Percentiles rank a stretch among this genome's conserved stretches.
Conservation (phyloP, 352 stramenopile species). For the Phytopythium delawarense region DNA sequence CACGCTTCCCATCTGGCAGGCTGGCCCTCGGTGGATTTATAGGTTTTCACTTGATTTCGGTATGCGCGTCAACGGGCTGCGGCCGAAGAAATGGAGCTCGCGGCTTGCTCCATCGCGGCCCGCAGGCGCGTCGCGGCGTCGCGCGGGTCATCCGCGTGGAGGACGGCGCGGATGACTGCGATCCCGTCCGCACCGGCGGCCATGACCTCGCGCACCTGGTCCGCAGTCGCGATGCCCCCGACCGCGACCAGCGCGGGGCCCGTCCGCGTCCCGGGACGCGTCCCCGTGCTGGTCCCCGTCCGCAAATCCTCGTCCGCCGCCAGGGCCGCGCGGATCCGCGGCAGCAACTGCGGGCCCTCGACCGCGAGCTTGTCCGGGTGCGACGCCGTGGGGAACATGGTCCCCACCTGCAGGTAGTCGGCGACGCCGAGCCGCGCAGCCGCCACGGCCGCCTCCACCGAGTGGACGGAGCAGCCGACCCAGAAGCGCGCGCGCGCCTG, state of each 20-base stretch:
- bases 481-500: not conserved
- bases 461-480: constrained; percentile 41
- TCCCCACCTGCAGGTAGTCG: constrained; percentile 52
- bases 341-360: constrained; percentile 35
- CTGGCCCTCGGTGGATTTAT: not conserved
- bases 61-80: not conserved
- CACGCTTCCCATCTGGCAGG: not conserved
- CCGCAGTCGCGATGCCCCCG: constrained; percentile 32
- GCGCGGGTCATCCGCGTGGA: constrained; percentile 17
- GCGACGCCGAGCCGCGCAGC: constrained; percentile 20
- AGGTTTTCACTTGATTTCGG: not conserved
- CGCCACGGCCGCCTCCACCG: constrained; percentile 15
- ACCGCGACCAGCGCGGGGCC: constrained; percentile 28
- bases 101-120: constrained; percentile 4
- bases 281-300: not conserved
- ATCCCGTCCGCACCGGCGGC: constrained; percentile 31
- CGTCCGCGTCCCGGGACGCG: not conserved
- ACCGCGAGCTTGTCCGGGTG: constrained; percentile 42
- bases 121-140: constrained; percentile 8
- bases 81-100: too few relatives aligned
- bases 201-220: constrained; percentile 23
- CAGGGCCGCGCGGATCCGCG: constrained; percentile 11
- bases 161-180: constrained; percentile 40
- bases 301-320: not conserved
- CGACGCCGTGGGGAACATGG: constrained; percentile 47